A percentile compares a stretch with the other conserved stretches of the same genome.
phyloP scores from a whole-genome alignment of 164 flowering plant species.

The Kingdonia uniflora region DNA sequence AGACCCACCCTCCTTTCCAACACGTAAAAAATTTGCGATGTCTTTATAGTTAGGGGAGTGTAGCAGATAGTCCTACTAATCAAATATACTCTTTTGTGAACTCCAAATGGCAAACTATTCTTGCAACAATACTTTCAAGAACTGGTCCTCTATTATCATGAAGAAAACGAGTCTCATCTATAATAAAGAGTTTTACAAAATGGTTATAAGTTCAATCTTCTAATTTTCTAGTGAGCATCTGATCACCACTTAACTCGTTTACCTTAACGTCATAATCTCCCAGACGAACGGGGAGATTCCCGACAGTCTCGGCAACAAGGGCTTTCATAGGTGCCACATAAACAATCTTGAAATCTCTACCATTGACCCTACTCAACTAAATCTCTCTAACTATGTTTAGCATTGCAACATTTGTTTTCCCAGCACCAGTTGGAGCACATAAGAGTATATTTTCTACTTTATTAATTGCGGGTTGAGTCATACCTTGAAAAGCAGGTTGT shows the following conservation, averaged over 20 bases:
- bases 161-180: slow-evolving; percentile 95
- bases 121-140: slow-evolving; percentile 92
- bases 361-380: too few species aligned
- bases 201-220: slow-evolving; percentile 93
- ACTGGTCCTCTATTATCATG: slow-evolving; percentile 99
- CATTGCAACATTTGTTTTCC: background rate
- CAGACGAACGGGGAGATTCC: slow-evolving; percentile 68
- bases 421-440: slow-evolving; percentile 4
- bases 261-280: slow-evolving; percentile 61
- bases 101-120: slow-evolving; percentile 90
- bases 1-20: slow-evolving; percentile 57
- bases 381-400: too few species aligned
- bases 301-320: slow-evolving; percentile 90
- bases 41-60: slow-evolving; percentile 94
- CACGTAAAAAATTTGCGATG: slow-evolving; percentile 79
- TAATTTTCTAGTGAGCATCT: slow-evolving; percentile 75
- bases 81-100: slow-evolving; percentile 90
- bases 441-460: background rate
- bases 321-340: slow-evolving; percentile 99
- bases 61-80: slow-evolving; percentile 87
- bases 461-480: background rate
- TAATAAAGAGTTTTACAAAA: slow-evolving; percentile 82
- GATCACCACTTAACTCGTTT: slow-evolving; percentile 92
- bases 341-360: slow-evolving; percentile 70
- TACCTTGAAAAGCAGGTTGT: slow-evolving; percentile 2